Conservation (phyloP, 306 rosid species). For the Rosa rugosa region DNA sequence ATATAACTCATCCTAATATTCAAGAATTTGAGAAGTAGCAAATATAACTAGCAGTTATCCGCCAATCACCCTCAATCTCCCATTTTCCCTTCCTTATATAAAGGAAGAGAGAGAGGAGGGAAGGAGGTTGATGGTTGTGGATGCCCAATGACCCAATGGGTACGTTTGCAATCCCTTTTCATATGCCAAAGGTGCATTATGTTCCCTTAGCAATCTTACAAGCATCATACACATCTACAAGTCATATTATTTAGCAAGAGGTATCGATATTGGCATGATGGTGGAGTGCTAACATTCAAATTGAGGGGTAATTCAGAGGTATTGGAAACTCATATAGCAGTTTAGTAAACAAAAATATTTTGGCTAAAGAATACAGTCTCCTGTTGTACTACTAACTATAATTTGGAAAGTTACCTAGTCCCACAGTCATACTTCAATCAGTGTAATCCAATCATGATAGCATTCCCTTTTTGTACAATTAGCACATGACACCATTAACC, state of each 20-base stretch:
- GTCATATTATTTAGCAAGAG: neutral
- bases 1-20: neutral
- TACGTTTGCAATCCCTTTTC: neutral
- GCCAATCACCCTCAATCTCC: neutral
- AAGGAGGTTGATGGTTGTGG: neutral
- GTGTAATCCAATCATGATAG: neutral
- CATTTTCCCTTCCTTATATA: neutral
- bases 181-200: neutral
- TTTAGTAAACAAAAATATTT: neutral
- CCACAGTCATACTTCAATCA: too few species aligned
- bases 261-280: neutral
- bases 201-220: neutral
- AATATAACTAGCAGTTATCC: neutral
- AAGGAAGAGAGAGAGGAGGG: neutral
- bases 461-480: neutral
- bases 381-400: neutral
- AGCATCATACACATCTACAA: neutral
- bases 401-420: neutral
- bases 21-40: neutral
- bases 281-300: neutral
- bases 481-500: neutral
- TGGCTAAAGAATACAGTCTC: neutral
- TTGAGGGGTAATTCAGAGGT: neutral
- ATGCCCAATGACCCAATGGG: neutral
- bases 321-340: neutral